Base-by-base conservation (phyloP, 2,329 filamentous ascomycete genomes). In the Fusarium musae region DNA sequence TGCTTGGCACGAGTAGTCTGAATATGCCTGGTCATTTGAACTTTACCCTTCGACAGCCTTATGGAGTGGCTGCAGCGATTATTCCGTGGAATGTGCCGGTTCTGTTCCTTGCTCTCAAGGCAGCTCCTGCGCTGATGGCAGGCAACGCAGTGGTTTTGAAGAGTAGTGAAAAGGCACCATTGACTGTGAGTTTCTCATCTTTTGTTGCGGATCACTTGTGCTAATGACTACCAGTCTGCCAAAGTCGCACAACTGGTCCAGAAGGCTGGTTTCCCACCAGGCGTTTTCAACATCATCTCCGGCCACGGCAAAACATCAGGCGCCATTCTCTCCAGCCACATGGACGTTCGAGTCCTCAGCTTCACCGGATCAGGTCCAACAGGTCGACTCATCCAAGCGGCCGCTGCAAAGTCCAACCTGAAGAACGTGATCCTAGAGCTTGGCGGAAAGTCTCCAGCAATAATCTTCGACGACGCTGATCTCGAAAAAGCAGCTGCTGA, bases 311-410 rank as follows among this genome's bases (percentile, higher is more conserved):
- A 86, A 23, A 88, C 89, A 54, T 89, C 92, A 2, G 93, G 93
- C 12, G 87, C 89, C 9, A 89, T 90, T 3, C 85, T 95, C 11
- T 89, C 91, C 5, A 84, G 87, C 47, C 93, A 95, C 80, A 85
- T 90, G 66, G 88, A 89, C 46, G 88, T 95, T 42, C 89, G 93
- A 74, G 93, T 92, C 78, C 85, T 95, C 59, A 91, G 91, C 4
- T 96, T 96, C 76, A 96, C 93, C 0, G 93, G 93, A 34, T 93
- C 90, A 11, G 93, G 91, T 3, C 85, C 85, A 6, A 94, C 93
- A 1, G 93, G 92, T 5, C 88, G 90, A 93, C 95, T 68, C 2
- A 57, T 57, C 1, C 93, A 94, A 88, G 92, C 92, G 74, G 87
- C 89, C 77, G 92, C 93, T 0, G 87, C 91, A 5, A 83, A 87